A percentile compares a stretch with the other conserved stretches of the same genome.
These are phyloP conservation scores for Prototheca stagnorum DNA, from an alignment of 163 green algal species.

Conservation along the genomic window DNA sequence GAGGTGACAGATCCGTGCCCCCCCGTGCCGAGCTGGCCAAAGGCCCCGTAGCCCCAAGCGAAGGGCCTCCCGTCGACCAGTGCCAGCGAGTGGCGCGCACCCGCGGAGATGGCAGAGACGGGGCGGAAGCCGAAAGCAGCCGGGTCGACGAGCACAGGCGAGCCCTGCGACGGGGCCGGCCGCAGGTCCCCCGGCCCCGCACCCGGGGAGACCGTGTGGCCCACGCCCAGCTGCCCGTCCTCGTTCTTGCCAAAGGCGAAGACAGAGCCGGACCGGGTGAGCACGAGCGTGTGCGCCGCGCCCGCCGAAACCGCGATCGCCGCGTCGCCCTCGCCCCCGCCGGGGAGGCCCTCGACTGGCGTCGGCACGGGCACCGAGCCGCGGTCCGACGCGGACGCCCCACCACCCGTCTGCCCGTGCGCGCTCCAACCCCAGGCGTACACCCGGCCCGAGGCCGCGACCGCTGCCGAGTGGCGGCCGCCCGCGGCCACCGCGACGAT, in stretches of 20 bases:
- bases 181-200: no score
- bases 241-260: conserved; percentile 52
- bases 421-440: conserved; percentile 41
- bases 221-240: conserved; percentile 38
- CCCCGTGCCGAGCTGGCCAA: conserved; percentile 18
- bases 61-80: conserved; percentile 8
- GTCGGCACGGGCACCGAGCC: no score
- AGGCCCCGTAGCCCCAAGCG: conserved; percentile 10
- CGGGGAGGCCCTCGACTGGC: no score
- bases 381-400: no score
- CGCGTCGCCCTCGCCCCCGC: no score
- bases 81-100: conserved; percentile 14
- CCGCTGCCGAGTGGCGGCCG: conserved; percentile 31
- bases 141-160: no score
- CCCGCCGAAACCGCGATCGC: conserved; percentile 33
- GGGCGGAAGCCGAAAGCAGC: no score
- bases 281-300: conserved; percentile 48
- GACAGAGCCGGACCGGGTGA: conserved; percentile 50
- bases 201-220: no score
- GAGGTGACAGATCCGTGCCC: background rate
- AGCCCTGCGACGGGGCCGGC: no score
- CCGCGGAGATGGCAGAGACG: conserved; percentile 11
- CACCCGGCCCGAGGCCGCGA: conserved; percentile 39
- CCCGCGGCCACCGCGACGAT: conserved; percentile 39
- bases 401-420: conserved; percentile 6